These are phyloP conservation scores for Aspergillus phoenicis DNA, from an alignment of 2,329 filamentous ascomycete genomes.

Conservation along the genomic window DNA sequence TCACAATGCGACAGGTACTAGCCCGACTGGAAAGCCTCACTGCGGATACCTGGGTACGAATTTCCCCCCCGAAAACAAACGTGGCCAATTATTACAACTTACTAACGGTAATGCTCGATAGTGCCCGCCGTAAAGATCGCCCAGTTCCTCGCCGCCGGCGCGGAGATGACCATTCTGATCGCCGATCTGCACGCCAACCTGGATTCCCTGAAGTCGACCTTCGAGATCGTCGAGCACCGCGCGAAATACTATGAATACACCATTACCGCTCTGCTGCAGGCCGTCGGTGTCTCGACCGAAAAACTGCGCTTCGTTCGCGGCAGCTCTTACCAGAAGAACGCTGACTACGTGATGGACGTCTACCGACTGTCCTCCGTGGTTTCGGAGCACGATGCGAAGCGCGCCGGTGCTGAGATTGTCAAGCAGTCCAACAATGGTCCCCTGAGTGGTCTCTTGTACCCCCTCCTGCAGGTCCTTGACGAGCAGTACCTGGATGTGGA, in stretches of 20 bases:
- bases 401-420: slow-evolving; percentile 89
- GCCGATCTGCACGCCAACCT: slow-evolving; percentile 62
- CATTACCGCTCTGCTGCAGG: slow-evolving; percentile 73
- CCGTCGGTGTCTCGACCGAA: slow-evolving; percentile 76
- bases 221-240: slow-evolving; percentile 81
- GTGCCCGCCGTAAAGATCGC: slow-evolving; percentile 85
- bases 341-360: slow-evolving; percentile 83
- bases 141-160: slow-evolving; percentile 81
- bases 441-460: slow-evolving; percentile 76
- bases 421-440: slow-evolving; percentile 83
- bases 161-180: slow-evolving; percentile 77
- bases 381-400: slow-evolving; percentile 76
- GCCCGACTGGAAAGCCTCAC: slow-evolving; percentile 84
- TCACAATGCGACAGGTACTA: slow-evolving; percentile 52
- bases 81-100: slow-evolving; percentile 5
- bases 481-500: slow-evolving; percentile 88
- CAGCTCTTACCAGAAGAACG: slow-evolving; percentile 70
- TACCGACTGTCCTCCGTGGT: slow-evolving; percentile 68
- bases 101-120: slow-evolving; percentile 13
- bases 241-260: slow-evolving; percentile 80
- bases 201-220: slow-evolving; percentile 66
- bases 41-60: slow-evolving; percentile 70
- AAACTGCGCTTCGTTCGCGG: slow-evolving; percentile 83
- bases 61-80: not conserved
- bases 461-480: slow-evolving; percentile 85